Evolutionary conservation across 140 eudicot species (phyloP), one percentile per base, ranked within the genome.

Genomic region (Senecio squalidus): DNA sequence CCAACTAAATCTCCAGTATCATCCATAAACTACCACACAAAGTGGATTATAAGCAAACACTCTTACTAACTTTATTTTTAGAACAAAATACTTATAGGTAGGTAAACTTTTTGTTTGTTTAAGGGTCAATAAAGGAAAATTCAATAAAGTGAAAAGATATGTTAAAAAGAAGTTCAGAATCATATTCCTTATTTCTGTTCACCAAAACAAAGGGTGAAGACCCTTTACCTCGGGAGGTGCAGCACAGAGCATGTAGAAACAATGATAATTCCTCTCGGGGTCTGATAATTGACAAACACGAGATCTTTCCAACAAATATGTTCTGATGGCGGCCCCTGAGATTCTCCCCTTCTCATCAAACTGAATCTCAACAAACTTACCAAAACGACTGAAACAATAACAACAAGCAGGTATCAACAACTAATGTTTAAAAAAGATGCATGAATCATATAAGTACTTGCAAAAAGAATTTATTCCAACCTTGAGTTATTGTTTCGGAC

Each of bases 161-260:
- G 6, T 54, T 43, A 28, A 46, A 45, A 34, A 8, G 50, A 13
- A 3, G 9, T 14, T 13, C 6, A 44, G 9, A 16, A 44, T 44
- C 56, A 28, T 62, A 28, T 29, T 23, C 7, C 26, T 17, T 13
- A 27, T 43, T 59, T 41, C 39, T 60, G 43, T 23, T 45, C 56
- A 62, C 8, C n/a, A 40, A 26, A 66, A 54, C 55, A 53, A 53
- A 49, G 46, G 29, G 45, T 44, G 55, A 55, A 47, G 26, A 29
- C 26, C 4, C 18, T 22, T 64, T 74, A 92, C 98, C 95, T 92
- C 89, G 1, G 78, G 67, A 28, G 99, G 96, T 70, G 95, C 99
- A 59, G 96, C 87, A 82, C 99, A 92, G 50, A 92, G 96, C 99
- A 92, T 87, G 82, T 92, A 92, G 80, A 92, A 92, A 71, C 99